Evolutionary conservation across 2,329 filamentous ascomycete species (phyloP), one percentile per base, ranked within the genome.

Genomic region (Seiridium unicorne): DNA sequence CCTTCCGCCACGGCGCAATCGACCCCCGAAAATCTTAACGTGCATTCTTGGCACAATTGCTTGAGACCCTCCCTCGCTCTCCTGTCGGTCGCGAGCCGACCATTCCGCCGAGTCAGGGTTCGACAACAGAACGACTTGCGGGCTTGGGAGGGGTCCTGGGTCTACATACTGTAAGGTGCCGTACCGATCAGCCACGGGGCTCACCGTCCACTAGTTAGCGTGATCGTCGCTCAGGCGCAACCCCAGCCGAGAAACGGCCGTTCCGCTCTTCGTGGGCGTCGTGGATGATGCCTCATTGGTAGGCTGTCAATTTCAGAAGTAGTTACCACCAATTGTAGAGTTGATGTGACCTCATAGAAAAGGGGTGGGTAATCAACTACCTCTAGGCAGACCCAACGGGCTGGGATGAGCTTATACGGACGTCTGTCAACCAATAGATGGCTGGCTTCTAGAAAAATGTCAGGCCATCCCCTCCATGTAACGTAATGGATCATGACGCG

Each of bases 161-260:
- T 26, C 18, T 26, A 26, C 18, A 26, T 26, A 26, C 18, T 26
- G 18, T 26, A 49, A 53, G 49, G 38, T 10, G 35, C 49, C 11
- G 26, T 38, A 18, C 34, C 32, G 13, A 49, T 49, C 47, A 34
- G 26, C n/a, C 4, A n/a, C 18, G 32, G 26, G 35, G 49, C 51
- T n/a, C 34, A 13, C 38, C 51, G 32, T 8, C n/a, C 3, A 6
- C 32, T 26, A 36, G 32, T 34, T 48, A 32, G 2, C 10, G 4
- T n/a, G 55, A 49, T 58, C 55, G 36, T 36, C 46, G 35, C 36
- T 35, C 13, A 51, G 35, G 44, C 46, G 36, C 34, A 58, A 44
- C 35, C 55, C 35, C 34, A 51, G n/a, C 35, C 55, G 55, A 51
- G 46, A 58, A 58, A 51, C 35, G 18, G 55, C 55, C 55, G 55